phyloP scores from a whole-genome alignment of 2,329 filamentous ascomycete species.

The Calonectria pseudoreteaudii region DNA sequence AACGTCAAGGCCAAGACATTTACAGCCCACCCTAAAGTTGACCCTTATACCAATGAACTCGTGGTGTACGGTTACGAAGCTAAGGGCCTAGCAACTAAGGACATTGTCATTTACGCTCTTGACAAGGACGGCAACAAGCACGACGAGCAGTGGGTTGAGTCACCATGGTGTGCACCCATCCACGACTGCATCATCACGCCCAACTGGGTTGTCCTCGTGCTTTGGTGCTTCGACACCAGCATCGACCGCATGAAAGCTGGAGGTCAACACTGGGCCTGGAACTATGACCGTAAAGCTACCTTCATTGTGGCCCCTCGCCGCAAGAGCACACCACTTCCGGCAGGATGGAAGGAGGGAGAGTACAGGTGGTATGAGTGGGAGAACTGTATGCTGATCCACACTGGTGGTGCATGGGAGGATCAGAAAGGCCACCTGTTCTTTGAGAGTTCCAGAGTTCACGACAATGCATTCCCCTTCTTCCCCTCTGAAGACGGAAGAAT shows the following conservation, averaged over 20 bases:
- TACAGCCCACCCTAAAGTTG: constrained; percentile 25
- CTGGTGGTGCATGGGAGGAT: constrained; percentile 25
- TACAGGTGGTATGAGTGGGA: constrained; percentile 21
- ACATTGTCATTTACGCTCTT: constrained; percentile 25
- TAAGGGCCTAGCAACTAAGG: constrained; percentile 23
- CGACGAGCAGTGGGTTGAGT: constrained; percentile 32
- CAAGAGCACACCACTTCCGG: background rate
- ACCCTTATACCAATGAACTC: constrained; percentile 18
- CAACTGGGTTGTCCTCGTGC: constrained; percentile 23
- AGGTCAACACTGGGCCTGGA: constrained; percentile 29
- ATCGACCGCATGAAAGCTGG: constrained; percentile 18
- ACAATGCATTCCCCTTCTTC: constrained; percentile 32
- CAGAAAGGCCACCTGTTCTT: constrained; percentile 20
- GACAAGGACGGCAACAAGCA: constrained; percentile 7
- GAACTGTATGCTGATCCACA: constrained; percentile 29
- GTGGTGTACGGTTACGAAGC: constrained; percentile 31
- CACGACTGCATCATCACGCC: constrained; percentile 29
- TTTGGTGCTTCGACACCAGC: constrained; percentile 22
- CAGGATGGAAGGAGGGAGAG: constrained; percentile 21
- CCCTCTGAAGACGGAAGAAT: background rate
- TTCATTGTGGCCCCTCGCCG: constrained; percentile 24
- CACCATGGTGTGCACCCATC: constrained; percentile 22
- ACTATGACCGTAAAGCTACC: background rate
- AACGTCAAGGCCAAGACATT: constrained; percentile 29
- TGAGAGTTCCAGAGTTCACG: constrained; percentile 24